Percentiles rank a stretch among this genome's conserved stretches.
phyloP scores from a whole-genome alignment of 768 basidiomycete species.

The Calocybe cyanea region DNA sequence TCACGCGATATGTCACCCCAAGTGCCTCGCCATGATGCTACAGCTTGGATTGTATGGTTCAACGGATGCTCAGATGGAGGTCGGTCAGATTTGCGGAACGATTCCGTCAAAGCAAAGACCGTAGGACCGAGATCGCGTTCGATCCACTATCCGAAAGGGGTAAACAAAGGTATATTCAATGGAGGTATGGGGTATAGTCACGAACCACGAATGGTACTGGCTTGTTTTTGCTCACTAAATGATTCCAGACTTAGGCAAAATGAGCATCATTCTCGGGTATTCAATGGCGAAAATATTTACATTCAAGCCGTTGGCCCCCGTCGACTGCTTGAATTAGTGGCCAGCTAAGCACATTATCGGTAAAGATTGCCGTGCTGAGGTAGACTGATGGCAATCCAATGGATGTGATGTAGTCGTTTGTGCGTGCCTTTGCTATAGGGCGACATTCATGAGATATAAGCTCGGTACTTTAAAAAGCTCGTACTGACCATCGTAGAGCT shows the following conservation, averaged over 20 bases:
- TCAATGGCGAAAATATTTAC: neutral
- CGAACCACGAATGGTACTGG: constrained; percentile 12
- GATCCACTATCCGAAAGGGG: constrained; percentile 6
- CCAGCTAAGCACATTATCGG: constrained; percentile 15
- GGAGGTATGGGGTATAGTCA: neutral
- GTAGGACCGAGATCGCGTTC: constrained; percentile 10
- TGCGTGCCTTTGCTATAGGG: constrained; percentile 16
- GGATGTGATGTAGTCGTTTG: constrained; percentile 14
- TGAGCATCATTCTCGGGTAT: neutral
- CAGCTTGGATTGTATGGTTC: constrained; percentile 12
- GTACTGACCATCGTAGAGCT: constrained; percentile 14
- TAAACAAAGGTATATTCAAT: neutral
- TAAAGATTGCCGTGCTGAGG: constrained; percentile 12
- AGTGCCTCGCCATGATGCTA: constrained; percentile 14
- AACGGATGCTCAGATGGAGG: neutral
- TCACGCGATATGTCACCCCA: constrained; percentile 14
- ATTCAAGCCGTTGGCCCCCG: constrained; percentile 9
- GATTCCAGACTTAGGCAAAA: constrained; percentile 8
- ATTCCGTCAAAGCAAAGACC: constrained; percentile 4
- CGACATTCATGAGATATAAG: neutral
- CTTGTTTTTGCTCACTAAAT: constrained; percentile 11
- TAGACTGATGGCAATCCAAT: constrained; percentile 13
- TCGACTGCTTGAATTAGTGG: constrained; percentile 9
- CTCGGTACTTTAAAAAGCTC: neutral
- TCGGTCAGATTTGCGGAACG: constrained; percentile 5